phyloP scores from a whole-genome alignment of 1,284 basidiomycete genomes.

The Sphaerobolus stellatus region DNA sequence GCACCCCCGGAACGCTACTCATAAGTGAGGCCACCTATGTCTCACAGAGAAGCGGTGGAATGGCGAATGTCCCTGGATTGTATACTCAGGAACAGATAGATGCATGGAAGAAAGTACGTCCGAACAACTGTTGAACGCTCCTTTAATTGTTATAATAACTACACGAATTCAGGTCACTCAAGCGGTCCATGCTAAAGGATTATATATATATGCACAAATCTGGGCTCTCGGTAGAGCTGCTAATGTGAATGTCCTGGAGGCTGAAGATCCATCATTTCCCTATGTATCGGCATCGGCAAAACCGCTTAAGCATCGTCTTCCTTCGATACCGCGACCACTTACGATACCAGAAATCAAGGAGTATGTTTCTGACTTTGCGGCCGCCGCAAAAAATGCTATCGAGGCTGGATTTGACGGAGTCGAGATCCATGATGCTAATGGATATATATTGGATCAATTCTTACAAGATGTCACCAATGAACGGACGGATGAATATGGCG shows the following conservation, averaged over 20 bases:
- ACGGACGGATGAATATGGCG: conserved; percentile 48
- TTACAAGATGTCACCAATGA: conserved; percentile 31
- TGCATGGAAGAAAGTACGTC: no score
- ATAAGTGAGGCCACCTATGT: conserved; percentile 37
- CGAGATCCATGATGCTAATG: conserved; percentile 18
- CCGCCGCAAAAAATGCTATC: conserved; percentile 39
- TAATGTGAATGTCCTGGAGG: conserved; percentile 27
- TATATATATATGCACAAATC: conserved; percentile 35
- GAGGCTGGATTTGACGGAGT: conserved; percentile 26
- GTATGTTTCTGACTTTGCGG: conserved; percentile 36
- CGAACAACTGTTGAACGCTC: conserved; percentile 19
- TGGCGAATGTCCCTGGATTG: conserved; percentile 26
- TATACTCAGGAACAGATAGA: conserved; percentile 27
- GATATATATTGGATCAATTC: conserved; percentile 20
- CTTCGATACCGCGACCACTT: conserved; percentile 21
- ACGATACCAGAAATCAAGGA: conserved; percentile 46
- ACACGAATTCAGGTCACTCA: conserved; percentile 22
- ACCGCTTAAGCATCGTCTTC: conserved; percentile 32
- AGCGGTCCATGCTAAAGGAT: conserved; percentile 37
- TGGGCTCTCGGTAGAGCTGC: conserved; percentile 40
- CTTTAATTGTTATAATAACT: background rate
- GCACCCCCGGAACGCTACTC: conserved; percentile 27
- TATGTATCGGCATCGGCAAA: conserved; percentile 46
- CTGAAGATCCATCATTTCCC: conserved; percentile 32
- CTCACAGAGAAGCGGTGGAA: conserved; percentile 24